Evolutionary conservation across 805 yeast genomes (phyloP).

Genomic region (Saturnispora hagleri): DNA sequence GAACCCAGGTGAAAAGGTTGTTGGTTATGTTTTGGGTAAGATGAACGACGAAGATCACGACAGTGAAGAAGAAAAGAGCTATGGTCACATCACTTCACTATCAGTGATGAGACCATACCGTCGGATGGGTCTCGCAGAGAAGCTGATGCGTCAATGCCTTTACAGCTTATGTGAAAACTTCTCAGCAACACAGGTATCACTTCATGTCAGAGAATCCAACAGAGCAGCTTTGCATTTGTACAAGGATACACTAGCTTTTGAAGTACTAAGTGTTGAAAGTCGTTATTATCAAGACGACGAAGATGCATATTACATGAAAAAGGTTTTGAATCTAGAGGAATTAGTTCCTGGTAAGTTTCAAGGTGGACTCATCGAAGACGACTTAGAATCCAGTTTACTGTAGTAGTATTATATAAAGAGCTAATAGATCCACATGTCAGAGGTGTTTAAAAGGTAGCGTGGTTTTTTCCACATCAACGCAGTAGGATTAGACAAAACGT

Average conservation of each 20-base stretch:
- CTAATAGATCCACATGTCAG: slow-evolving; percentile 6
- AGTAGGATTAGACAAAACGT: slow-evolving; percentile 26
- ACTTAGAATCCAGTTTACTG: slow-evolving; percentile 40
- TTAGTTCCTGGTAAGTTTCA: slow-evolving; percentile 51
- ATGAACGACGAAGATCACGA: slow-evolving; percentile 83
- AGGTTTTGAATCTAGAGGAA: slow-evolving; percentile 50
- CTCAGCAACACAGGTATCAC: slow-evolving; percentile 71
- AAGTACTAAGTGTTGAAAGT: slow-evolving; percentile 71
- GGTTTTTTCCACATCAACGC: slow-evolving; percentile 97
- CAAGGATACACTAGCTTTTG: slow-evolving; percentile 75
- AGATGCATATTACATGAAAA: slow-evolving; percentile 94
- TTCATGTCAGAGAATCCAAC: slow-evolving; percentile 91
- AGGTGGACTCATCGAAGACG: slow-evolving; percentile 42
- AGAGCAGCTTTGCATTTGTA: slow-evolving; percentile 90
- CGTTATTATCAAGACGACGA: slow-evolving; percentile 96
- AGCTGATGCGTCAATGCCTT: slow-evolving; percentile 71
- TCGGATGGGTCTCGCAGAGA: slow-evolving; percentile 90
- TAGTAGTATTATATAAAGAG: background rate
- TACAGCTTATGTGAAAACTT: slow-evolving; percentile 75
- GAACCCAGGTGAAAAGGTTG: slow-evolving; percentile 64
- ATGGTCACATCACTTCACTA: slow-evolving; percentile 90
- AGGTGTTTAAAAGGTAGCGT: slow-evolving; percentile 65
- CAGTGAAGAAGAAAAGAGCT: slow-evolving; percentile 47
- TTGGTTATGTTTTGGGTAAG: slow-evolving; percentile 94
- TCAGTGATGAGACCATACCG: slow-evolving; percentile 94